Evolutionary conservation across 2,329 filamentous ascomycete genomes (phyloP).

Genomic region (Fusarium irregulare): DNA sequence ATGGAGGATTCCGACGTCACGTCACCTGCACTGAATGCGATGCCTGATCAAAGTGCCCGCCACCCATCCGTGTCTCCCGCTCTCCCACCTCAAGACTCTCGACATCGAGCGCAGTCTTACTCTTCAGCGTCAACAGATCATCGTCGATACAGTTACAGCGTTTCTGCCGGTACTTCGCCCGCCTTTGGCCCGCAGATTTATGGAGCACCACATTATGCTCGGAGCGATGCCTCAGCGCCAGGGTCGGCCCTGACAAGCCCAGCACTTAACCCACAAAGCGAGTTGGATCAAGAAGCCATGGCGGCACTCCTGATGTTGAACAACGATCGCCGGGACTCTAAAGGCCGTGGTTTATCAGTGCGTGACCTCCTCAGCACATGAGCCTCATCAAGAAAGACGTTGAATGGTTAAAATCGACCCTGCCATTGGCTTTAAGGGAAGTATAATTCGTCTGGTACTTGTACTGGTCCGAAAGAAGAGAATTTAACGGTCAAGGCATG

Average conservation of each 20-base stretch:
- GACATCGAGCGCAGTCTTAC: conserved; percentile 62
- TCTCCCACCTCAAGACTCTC: conserved; percentile 58
- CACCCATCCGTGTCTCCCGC: conserved; percentile 66
- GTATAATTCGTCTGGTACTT: not conserved
- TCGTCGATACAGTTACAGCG: conserved; percentile 62
- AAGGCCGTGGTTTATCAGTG: conserved; percentile 64
- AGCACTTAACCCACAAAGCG: conserved; percentile 64
- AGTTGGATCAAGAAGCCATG: conserved; percentile 81
- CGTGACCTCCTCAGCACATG: conserved; percentile 65
- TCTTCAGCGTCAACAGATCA: conserved; percentile 65
- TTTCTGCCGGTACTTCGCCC: conserved; percentile 65
- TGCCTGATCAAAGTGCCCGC: conserved; percentile 49
- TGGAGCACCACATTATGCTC: conserved; percentile 52
- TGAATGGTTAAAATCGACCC: not conserved
- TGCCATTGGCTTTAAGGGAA: not conserved
- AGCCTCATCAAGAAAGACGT: conserved; percentile 36
- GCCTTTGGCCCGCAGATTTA: conserved; percentile 65
- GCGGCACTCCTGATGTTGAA: conserved; percentile 90
- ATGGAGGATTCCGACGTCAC: conserved; percentile 66
- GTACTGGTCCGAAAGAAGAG: not conserved
- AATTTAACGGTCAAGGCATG: not conserved
- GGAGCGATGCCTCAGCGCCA: conserved; percentile 55
- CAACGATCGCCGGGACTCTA: conserved; percentile 72
- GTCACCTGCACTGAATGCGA: conserved; percentile 60
- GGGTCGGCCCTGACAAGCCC: conserved; percentile 70